A percentile compares a stretch with the other conserved stretches of the same genome.
These are phyloP conservation scores for Rhynchosporium agropyri DNA, from an alignment of 2,329 filamentous ascomycete genomes.

Conservation along the genomic window DNA sequence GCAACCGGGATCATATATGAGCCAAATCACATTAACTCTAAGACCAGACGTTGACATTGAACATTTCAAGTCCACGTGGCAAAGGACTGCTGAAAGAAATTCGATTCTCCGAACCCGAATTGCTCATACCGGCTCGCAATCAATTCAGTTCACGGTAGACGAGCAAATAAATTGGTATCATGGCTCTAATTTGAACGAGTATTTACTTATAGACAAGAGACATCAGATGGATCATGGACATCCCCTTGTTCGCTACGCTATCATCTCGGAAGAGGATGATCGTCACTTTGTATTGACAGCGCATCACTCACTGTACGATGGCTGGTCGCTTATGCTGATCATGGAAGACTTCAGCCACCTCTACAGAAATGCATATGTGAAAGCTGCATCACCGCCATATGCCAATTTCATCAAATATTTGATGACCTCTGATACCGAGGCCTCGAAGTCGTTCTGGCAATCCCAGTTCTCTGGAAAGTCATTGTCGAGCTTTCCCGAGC, in stretches of 20 bases:
- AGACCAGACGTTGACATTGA: constrained; percentile 8
- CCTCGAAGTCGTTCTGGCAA: constrained; percentile 7
- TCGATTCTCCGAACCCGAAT: constrained; percentile 9
- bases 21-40: neutral
- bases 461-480: constrained; percentile 12
- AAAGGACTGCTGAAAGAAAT: neutral
- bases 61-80: constrained; percentile 12
- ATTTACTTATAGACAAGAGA: constrained; percentile 3
- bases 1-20: constrained; percentile 11
- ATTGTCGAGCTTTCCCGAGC: constrained; percentile 9
- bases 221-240: constrained; percentile 5
- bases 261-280: constrained; percentile 9
- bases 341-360: constrained; percentile 33
- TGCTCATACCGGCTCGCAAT: neutral
- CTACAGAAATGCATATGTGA: neutral
- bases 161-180: constrained; percentile 6
- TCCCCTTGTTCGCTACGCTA: constrained; percentile 7
- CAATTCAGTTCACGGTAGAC: constrained; percentile 5
- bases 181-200: neutral
- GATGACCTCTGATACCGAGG: neutral
- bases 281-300: constrained; percentile 14
- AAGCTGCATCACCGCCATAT: constrained; percentile 22
- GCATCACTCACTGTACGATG: constrained; percentile 20
- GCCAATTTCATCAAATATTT: constrained; percentile 24
- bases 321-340: constrained; percentile 34